Conservation (phyloP, 768 basidiomycete species). For the Suillus hirtellus region DNA sequence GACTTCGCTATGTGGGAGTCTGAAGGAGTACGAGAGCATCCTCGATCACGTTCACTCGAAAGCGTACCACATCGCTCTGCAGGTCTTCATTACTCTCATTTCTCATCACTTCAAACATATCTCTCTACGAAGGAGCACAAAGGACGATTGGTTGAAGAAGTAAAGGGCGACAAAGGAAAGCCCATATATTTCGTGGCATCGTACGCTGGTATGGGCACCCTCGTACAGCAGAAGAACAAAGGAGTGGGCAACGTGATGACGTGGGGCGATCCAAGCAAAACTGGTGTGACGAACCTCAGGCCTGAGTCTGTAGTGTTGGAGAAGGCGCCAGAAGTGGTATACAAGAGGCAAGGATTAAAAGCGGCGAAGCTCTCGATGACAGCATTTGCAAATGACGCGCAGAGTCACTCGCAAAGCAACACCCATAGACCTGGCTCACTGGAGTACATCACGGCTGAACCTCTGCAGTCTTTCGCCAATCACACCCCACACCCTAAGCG, state of each 20-base stretch:
- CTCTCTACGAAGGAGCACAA: constrained; percentile 53
- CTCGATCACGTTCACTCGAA: constrained; percentile 44
- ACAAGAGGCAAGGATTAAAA: constrained; percentile 40
- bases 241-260: constrained; percentile 23
- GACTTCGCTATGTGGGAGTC: constrained; percentile 40
- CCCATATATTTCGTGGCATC: constrained; percentile 27
- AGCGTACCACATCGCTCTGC: constrained; percentile 64
- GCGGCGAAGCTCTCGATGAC: constrained; percentile 34
- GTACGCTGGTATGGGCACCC: constrained; percentile 32
- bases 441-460: constrained; percentile 44
- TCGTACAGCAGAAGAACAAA: constrained; percentile 20
- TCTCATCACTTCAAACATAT: constrained; percentile 53
- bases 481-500: neutral
- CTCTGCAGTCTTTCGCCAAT: constrained; percentile 12
- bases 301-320: constrained; percentile 31
- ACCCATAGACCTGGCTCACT: constrained; percentile 49
- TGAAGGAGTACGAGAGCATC: constrained; percentile 20
- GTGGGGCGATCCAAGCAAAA: constrained; percentile 31
- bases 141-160: constrained; percentile 54
- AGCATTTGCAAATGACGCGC: constrained; percentile 30
- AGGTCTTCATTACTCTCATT: constrained; percentile 60
- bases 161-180: constrained; percentile 16
- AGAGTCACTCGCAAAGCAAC: constrained; percentile 40
- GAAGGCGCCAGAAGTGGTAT: constrained; percentile 47
- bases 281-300: constrained; percentile 33